These are phyloP conservation scores for Clitoria ternatea DNA, from an alignment of 306 rosid species.

Conservation along the genomic window DNA sequence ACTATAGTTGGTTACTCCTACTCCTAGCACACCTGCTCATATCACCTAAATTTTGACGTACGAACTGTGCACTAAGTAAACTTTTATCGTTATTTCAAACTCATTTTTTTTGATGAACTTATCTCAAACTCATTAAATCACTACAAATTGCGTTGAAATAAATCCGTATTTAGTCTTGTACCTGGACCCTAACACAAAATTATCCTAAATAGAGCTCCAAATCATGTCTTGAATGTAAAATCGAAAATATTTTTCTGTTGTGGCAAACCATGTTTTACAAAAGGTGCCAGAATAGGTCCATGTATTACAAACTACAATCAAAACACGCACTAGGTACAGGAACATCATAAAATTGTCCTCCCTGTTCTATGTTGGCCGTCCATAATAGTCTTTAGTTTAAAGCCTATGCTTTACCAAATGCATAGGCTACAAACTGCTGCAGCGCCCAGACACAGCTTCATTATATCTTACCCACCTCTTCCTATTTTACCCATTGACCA, in stretches of 20 bases:
- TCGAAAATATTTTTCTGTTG: background rate
- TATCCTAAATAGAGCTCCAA: no score
- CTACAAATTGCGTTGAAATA: no score
- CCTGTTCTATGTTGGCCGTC: background rate
- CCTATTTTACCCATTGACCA: background rate
- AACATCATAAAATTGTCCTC: background rate
- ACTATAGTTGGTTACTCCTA: no score
- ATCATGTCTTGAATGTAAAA: background rate
- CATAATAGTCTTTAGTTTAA: background rate
- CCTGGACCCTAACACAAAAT: no score
- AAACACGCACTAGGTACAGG: background rate
- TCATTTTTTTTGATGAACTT: no score
- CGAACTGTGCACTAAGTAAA: no score
- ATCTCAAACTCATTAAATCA: no score
- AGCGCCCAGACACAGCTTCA: slow-evolving; percentile 1
- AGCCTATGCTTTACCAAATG: background rate
- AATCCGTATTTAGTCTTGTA: no score
- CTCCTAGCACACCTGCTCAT: no score
- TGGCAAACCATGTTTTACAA: background rate
- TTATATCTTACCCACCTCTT: slow-evolving; percentile 19
- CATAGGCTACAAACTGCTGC: background rate
- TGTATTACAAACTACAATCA: background rate
- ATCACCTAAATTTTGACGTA: no score
- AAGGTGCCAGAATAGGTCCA: no score
- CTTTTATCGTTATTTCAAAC: no score